Base-by-base conservation (phyloP, 176 grass and related monocot genomes). In the Oryza glumipatula region DNA sequence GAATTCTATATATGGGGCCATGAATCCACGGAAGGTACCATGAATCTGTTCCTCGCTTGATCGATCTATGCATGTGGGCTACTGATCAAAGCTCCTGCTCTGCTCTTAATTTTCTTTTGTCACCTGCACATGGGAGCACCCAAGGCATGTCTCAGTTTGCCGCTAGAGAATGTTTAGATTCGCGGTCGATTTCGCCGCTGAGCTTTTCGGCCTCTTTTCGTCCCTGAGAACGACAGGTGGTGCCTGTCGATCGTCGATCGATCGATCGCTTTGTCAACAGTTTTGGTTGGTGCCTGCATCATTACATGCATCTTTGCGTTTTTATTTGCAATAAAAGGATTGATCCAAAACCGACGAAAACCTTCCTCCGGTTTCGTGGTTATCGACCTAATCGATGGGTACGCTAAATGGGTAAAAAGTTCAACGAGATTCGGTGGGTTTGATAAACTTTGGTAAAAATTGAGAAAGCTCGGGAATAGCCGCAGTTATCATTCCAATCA, bases 51-150 rank as follows among this genome's bases (percentile, higher is more conserved):
- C 48, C 22, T 32, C 17, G 74, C 51, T 78, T 47, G 23, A 23
- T 78, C 36, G 44, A 22, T 44, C 49, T 32, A 22, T 44, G 52
- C 19, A 15, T 15, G 51, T 48, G 11, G 0, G 23, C 36, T 32
- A 32, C 2, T 58, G 52, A 21, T 21, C 52, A n/a, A 58, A 58
- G 54, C 7, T 58, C 41, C 6, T 1, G 4, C 21, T 41, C 39
- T 41, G 39, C 35, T 45, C 63, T 36, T 5, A 9, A 22, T 19
- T 51, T 21, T 63, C 21, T 58, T 9, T 60, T 26, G 79, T 70
- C 85, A 82, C 85, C 15, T 43, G 71, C 78, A 87, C 64, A 82
- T 82, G 79, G 60, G 30, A 67, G 65, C 76, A 30, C 23, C 23
- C 19, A 49, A 23, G 0, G 58, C 21, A 22, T 67, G 41, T 12